These are phyloP conservation scores for Aeschynomene evenia DNA, from an alignment of 306 rosid genomes.

Conservation along the genomic window DNA sequence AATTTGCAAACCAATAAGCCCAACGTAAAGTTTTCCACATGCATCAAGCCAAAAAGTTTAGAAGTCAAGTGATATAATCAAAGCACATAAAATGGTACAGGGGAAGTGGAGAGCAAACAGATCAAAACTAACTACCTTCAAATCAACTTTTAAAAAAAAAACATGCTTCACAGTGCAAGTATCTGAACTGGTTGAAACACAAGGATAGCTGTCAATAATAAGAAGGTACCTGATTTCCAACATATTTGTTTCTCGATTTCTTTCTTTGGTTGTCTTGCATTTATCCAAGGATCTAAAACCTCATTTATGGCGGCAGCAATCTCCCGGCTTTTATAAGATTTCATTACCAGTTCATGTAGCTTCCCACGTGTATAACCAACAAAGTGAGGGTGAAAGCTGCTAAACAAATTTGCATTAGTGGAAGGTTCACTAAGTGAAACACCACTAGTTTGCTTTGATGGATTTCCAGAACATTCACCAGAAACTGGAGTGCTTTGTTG, in stretches of 20 bases:
- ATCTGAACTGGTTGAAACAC: slow-evolving; percentile 2
- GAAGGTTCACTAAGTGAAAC: slow-evolving; percentile 26
- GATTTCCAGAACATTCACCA: slow-evolving; percentile 20
- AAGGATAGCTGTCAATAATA: not conserved
- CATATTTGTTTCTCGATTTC: slow-evolving; percentile 78
- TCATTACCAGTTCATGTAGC: slow-evolving; percentile 93
- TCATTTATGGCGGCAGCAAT: slow-evolving; percentile 93
- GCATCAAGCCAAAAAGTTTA: not conserved
- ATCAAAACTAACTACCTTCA: not conserved
- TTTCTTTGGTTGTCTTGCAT: slow-evolving; percentile 90
- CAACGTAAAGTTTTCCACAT: not conserved
- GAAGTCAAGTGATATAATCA: not conserved
- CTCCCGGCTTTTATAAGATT: slow-evolving; percentile 90
- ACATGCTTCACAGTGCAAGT: slow-evolving; percentile 6
- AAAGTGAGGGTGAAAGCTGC: slow-evolving; percentile 77
- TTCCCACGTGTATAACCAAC: slow-evolving; percentile 86
- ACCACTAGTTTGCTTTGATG: slow-evolving; percentile 39
- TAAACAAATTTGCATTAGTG: slow-evolving; percentile 41
- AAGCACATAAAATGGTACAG: not conserved
- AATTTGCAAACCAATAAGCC: not conserved
- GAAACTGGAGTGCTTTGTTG: slow-evolving; percentile 38
- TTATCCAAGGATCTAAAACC: slow-evolving; percentile 98
- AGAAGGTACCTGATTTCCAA: slow-evolving; percentile 78
- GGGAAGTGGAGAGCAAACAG: no score
- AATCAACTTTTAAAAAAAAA: not conserved